phyloP scores from a whole-genome alignment of 202 grass and related monocot genomes.

The Digitaria exilis region DNA sequence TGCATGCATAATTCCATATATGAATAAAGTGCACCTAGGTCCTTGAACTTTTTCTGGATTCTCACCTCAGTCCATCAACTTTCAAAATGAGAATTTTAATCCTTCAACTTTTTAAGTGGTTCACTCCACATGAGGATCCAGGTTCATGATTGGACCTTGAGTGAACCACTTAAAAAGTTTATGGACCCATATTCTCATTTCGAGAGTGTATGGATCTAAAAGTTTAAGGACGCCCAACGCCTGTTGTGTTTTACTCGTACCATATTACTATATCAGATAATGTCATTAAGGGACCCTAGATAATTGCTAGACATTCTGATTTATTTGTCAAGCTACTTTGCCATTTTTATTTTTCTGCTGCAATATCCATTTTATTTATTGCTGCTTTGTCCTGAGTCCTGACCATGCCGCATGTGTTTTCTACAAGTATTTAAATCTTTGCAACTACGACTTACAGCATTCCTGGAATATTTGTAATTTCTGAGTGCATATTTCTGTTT shows the following conservation, averaged over 20 bases:
- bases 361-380: slow-evolving; percentile 1
- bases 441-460: not conserved
- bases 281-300: slow-evolving; percentile 7
- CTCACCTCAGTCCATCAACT: not conserved
- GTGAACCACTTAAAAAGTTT: not conserved
- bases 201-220: not conserved
- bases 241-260: not conserved
- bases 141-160: not conserved
- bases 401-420: not conserved
- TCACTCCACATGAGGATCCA: not conserved
- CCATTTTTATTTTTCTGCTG: slow-evolving; percentile 6
- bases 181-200: not conserved
- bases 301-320: not conserved
- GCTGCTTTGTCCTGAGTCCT: slow-evolving; percentile 10
- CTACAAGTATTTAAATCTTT: not conserved
- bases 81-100: not conserved
- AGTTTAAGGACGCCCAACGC: not conserved
- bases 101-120: not conserved
- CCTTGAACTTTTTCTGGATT: not conserved
- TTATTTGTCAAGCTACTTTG: not conserved
- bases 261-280: not conserved
- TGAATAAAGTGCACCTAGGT: not conserved
- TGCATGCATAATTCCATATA: slow-evolving; percentile 26
- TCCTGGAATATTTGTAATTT: not conserved
- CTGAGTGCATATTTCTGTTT: slow-evolving; percentile 1